These are phyloP conservation scores for Globisporangium nagaii DNA, from an alignment of 352 stramenopile genomes.

Conservation along the genomic window DNA sequence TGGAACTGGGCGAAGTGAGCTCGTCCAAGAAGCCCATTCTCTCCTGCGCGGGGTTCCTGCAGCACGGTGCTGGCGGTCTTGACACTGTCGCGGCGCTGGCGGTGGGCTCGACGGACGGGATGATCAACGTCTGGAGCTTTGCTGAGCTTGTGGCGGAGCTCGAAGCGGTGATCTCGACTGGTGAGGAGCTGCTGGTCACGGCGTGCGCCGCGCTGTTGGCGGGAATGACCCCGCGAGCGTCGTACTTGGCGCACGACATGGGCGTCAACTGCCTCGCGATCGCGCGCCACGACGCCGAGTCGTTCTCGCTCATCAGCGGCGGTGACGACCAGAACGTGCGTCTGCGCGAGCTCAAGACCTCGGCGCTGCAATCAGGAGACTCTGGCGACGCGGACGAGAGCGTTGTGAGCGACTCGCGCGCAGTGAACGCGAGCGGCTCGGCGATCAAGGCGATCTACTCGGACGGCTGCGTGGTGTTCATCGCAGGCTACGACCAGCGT, in stretches of 20 bases:
- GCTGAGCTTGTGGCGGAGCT: conserved; percentile 22
- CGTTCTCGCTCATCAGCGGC: conserved; percentile 66
- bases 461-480: conserved; percentile 40
- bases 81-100: conserved; percentile 38
- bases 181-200: background rate
- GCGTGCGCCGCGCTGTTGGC: conserved; percentile 9
- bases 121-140: conserved; percentile 74
- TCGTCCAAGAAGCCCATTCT: conserved; percentile 79
- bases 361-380: conserved; percentile 12
- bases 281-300: conserved; percentile 12
- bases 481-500: conserved; percentile 81
- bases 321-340: conserved; percentile 77
- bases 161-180: background rate
- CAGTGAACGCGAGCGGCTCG: conserved; percentile 70
- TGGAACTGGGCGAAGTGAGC: conserved; percentile 50
- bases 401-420: conserved; percentile 22
- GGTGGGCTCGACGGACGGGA: conserved; percentile 77
- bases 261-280: conserved; percentile 65
- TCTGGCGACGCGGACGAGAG: conserved; percentile 3
- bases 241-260: conserved; percentile 82
- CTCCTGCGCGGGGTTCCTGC: conserved; percentile 48
- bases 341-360: conserved; percentile 31
- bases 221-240: conserved; percentile 29
- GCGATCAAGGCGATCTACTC: conserved; percentile 69
- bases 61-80: conserved; percentile 4